Conservation (phyloP, 108 stramenopile species). For the Chaetoceros muelleri region DNA sequence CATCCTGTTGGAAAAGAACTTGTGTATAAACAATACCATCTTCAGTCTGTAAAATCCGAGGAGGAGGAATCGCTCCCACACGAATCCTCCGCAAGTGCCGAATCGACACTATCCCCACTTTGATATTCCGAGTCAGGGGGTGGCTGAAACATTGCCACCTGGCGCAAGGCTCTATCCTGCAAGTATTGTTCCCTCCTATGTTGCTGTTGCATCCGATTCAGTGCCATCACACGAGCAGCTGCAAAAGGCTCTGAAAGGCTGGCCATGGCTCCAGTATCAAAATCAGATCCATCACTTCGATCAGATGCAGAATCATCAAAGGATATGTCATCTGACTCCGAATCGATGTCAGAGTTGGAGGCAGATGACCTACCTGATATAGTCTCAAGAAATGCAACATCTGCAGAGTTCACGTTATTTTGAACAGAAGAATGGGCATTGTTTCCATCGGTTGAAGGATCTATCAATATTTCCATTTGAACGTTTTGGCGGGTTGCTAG, state of each 20-base stretch:
- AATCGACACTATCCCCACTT: slow-evolving; percentile 37
- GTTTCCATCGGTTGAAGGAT: too few species aligned
- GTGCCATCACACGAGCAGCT: slow-evolving; percentile 44
- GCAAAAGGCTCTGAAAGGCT: slow-evolving; percentile 33
- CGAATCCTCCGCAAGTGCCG: slow-evolving; percentile 38
- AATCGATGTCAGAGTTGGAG: slow-evolving; percentile 46
- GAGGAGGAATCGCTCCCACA: slow-evolving; percentile 47
- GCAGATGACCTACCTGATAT: slow-evolving; percentile 34
- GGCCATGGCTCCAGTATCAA: neutral
- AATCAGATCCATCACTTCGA: slow-evolving; percentile 46
- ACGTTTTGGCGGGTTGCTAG: neutral
- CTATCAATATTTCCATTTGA: neutral
- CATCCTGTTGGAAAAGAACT: neutral
- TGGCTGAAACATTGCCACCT: slow-evolving; percentile 20
- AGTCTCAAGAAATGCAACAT: neutral
- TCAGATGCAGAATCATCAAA: slow-evolving; percentile 59
- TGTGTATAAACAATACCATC: neutral
- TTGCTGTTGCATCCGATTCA: slow-evolving; percentile 44
- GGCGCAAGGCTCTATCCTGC: slow-evolving; percentile 2
- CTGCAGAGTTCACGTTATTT: neutral
- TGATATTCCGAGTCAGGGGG: slow-evolving; percentile 36
- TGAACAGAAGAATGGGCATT: neutral
- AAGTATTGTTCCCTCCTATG: slow-evolving; percentile 24
- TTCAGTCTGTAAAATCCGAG: slow-evolving; percentile 36
- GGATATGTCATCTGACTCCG: slow-evolving; percentile 49